phyloP scores from a whole-genome alignment of 2,329 filamentous ascomycete species.

The Sordariomycetes sp. region DNA sequence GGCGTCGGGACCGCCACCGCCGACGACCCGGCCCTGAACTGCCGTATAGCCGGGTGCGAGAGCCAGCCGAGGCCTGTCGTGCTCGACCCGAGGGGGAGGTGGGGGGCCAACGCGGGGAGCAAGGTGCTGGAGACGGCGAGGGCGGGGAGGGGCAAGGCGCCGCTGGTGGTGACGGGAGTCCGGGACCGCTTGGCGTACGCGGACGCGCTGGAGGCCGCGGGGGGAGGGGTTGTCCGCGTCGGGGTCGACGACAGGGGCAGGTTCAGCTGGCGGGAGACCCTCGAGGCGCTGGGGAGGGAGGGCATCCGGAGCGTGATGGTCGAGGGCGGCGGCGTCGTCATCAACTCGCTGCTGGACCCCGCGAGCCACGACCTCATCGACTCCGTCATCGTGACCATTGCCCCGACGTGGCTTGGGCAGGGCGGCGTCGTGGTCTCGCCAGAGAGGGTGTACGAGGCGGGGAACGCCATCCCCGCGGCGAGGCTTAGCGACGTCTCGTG shows the following conservation, averaged over 20 bases:
- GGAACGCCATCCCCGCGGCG: constrained; percentile 46
- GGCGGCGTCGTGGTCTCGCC: constrained; percentile 75
- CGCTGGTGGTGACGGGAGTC: constrained; percentile 55
- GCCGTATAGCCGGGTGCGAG: constrained; percentile 53
- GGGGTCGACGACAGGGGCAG: constrained; percentile 21
- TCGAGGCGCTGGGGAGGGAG: constrained; percentile 44
- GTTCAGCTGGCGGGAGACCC: constrained; percentile 54
- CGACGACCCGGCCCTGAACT: constrained; percentile 81
- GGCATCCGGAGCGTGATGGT: constrained; percentile 77
- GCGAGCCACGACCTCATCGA: constrained; percentile 53
- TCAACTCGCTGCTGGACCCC: constrained; percentile 67
- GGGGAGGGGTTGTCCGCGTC: constrained; percentile 41
- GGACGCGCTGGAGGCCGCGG: constrained; percentile 31
- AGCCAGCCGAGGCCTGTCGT: constrained; percentile 67
- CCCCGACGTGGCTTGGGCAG: constrained; percentile 79
- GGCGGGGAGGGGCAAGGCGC: constrained; percentile 57
- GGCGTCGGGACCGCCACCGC: constrained; percentile 76
- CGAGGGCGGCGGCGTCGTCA: constrained; percentile 74
- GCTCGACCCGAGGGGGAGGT: constrained; percentile 68
- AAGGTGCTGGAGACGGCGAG: constrained; percentile 57
- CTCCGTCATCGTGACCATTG: constrained; percentile 78
- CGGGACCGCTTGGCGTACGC: constrained; percentile 27
- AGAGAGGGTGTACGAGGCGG: constrained; percentile 38
- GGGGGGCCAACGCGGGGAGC: constrained; percentile 48
- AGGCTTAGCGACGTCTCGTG: constrained; percentile 59